Conservation (phyloP, 257 asterid genomes). For the Apocynum venetum region DNA sequence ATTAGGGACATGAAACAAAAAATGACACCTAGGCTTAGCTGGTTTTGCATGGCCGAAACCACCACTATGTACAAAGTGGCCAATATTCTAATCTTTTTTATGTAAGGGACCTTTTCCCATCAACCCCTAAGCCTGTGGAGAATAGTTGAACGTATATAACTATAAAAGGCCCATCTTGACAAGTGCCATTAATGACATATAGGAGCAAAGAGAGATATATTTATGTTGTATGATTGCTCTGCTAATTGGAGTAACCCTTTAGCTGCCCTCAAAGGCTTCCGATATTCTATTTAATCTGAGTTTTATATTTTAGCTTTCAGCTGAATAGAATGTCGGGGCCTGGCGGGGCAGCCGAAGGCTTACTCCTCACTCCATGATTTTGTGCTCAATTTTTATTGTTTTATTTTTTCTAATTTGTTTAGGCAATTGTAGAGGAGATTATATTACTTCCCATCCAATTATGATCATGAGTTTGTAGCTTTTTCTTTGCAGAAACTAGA, state of each 20-base stretch:
- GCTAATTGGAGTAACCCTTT: constrained; percentile 10
- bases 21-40: constrained; percentile 11
- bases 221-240: not conserved
- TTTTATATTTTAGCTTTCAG: not conserved
- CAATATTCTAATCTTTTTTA: not conserved
- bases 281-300: constrained; percentile 1
- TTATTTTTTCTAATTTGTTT: too few relatives aligned
- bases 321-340: not conserved
- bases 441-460: not conserved
- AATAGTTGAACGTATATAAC: not conserved
- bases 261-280: constrained; percentile 20
- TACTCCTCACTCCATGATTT: not conserved
- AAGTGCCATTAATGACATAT: constrained; percentile 2
- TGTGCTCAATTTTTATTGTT: too few relatives aligned
- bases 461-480: too few relatives aligned
- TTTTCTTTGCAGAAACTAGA: too few relatives aligned
- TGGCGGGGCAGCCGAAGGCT: constrained; percentile 6
- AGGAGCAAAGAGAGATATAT: not conserved
- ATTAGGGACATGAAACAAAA: constrained; percentile 1
- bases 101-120: constrained; percentile 1
- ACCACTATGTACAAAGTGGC: constrained; percentile 14
- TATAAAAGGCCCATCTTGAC: not conserved
- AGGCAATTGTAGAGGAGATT: too few relatives aligned
- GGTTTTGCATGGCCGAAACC: constrained; percentile 18
- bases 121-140: not conserved